Conservation (phyloP, 352 stramenopile species). For the Saprolegnia parasitica region DNA sequence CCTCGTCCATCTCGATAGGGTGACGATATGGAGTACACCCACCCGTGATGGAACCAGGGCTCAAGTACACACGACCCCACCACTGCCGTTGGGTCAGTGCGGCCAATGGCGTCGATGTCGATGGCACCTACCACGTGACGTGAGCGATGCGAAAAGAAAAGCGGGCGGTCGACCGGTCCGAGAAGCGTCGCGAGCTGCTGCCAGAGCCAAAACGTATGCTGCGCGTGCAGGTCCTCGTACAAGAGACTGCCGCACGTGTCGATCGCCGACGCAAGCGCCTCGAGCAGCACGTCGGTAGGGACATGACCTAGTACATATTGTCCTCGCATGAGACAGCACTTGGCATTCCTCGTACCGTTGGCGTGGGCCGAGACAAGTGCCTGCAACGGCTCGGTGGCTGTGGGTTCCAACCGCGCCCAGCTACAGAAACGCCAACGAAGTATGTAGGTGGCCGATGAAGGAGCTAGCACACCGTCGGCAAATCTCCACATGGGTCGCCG, state of each 20-base stretch:
- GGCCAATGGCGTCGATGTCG: neutral
- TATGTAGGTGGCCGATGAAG: too few species aligned
- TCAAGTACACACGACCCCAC: constrained; percentile 66
- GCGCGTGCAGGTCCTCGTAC: constrained; percentile 41
- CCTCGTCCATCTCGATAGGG: too few species aligned
- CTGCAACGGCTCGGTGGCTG: neutral
- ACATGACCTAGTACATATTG: constrained; percentile 34
- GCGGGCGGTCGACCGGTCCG: constrained; percentile 35
- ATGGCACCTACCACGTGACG: constrained; percentile 31
- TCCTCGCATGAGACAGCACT: constrained; percentile 42
- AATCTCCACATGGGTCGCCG: constrained; percentile 29
- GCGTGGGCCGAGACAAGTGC: neutral
- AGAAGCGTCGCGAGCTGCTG: constrained; percentile 49
- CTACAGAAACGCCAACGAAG: constrained; percentile 34
- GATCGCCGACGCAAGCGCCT: constrained; percentile 41
- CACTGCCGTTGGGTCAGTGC: constrained; percentile 35
- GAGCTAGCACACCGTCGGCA: constrained; percentile 33
- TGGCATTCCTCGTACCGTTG: constrained; percentile 31
- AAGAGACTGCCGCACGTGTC: constrained; percentile 56
- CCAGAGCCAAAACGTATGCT: constrained; percentile 42
- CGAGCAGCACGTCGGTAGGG: constrained; percentile 36
- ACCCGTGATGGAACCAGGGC: constrained; percentile 2
- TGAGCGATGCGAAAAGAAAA: neutral
- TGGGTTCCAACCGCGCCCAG: constrained; percentile 34
- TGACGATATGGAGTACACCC: too few species aligned